Base-by-base conservation (phyloP, 129 eudicot species). In the Lactuca sativa region DNA sequence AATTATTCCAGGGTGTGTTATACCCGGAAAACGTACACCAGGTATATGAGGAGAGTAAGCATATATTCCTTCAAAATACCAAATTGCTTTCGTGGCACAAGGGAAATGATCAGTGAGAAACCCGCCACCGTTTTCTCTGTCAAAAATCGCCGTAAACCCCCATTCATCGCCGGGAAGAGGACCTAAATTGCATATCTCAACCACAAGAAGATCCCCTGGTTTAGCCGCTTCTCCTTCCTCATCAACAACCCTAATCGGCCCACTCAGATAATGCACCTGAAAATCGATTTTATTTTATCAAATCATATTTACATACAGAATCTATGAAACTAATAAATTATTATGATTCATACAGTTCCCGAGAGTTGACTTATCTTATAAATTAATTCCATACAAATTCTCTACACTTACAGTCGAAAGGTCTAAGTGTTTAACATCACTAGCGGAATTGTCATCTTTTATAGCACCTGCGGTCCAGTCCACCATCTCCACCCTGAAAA, bases 21-120 rank as follows among this genome's bases (percentile, higher is more conserved):
- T 69, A 56, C 99, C 99, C 34, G 97, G 99, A 74, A 95, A 95
- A 40, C 99, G 74, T 55, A 95, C 99, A 38, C 99, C 98, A 74
- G 96, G 99, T 62, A 90, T 90, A 71, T 93, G 97, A 38, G 99
- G 99, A 72, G 99, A 95, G 81, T 78, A 82, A 56, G 99, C 96
- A 77, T 83, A 95, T 77, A 95, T 95, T 58, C 99, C 99, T 87
- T 95, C 99, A 47, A 95, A 95, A 73, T 87, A 95, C 99, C 99
- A 95, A 31, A 90, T 95, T 53, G 97, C 97, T 82, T 95, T 95
- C 62, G 99, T 87, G 60, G 99, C 99, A 68, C 85, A 67, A 7
- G 99, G 99, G 67, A 95, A 95, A 77, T 95, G 99, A 70, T 95
- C 99, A 2, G 99, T 95, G 18, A 95, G 80, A 64, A 95, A 95